Conservation (phyloP, 441 rosid genomes). For the Heliophila coronopifolia region DNA sequence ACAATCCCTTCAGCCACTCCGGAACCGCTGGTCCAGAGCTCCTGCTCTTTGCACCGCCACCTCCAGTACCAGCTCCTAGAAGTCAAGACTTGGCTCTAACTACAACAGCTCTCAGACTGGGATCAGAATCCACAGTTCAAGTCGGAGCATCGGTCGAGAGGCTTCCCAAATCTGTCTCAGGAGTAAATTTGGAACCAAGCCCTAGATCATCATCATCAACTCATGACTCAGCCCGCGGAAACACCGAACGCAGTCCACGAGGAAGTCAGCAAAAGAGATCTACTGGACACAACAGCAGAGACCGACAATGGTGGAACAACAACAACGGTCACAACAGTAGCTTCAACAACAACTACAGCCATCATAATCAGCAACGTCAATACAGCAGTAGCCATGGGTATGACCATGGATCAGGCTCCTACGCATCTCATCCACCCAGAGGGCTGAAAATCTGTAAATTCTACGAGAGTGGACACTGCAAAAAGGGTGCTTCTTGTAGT, state of each 20-base stretch:
- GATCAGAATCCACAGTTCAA: slow-evolving; percentile 32
- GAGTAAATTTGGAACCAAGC: slow-evolving; percentile 23
- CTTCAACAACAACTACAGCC: slow-evolving; percentile 28
- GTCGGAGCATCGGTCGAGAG: slow-evolving; percentile 19
- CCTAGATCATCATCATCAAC: slow-evolving; percentile 22
- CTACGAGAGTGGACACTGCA: slow-evolving; percentile 72
- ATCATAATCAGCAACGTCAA: slow-evolving; percentile 41
- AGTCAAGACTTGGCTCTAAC: slow-evolving; percentile 36
- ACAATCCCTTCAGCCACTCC: slow-evolving; percentile 43
- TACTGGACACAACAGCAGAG: slow-evolving; percentile 26
- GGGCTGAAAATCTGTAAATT: slow-evolving; percentile 80
- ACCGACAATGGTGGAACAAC: slow-evolving; percentile 29
- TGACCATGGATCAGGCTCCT: slow-evolving; percentile 49
- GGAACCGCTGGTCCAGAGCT: slow-evolving; percentile 41
- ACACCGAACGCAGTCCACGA: slow-evolving; percentile 25
- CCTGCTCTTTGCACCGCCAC: slow-evolving; percentile 39
- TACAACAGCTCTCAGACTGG: slow-evolving; percentile 33
- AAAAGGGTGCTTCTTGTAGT: slow-evolving; percentile 76
- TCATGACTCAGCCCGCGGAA: slow-evolving; percentile 22
- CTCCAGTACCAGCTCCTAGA: slow-evolving; percentile 28
- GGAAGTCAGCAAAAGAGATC: slow-evolving; percentile 30
- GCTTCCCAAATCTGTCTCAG: slow-evolving; percentile 18
- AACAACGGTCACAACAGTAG: slow-evolving; percentile 24
- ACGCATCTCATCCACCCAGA: slow-evolving; percentile 51
- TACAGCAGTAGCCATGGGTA: slow-evolving; percentile 27